Base-by-base conservation (phyloP, 768 basidiomycete genomes). In the Chalciporus pseudorubinellus region DNA sequence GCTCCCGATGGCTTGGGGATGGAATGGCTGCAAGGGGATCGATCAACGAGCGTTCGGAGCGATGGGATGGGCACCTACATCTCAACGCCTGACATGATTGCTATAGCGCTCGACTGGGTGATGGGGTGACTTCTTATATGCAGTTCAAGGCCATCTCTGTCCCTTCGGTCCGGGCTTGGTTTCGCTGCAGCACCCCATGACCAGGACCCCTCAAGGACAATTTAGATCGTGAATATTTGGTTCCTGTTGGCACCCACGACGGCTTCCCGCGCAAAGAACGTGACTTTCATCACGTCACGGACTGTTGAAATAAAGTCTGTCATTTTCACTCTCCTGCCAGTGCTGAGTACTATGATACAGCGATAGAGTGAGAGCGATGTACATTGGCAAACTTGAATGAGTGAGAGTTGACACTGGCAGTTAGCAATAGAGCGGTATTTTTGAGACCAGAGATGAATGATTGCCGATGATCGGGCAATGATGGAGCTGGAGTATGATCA, bases 1-100 rank as follows among this genome's bases (percentile, higher is more conserved):
- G 52, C 44, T 31, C 70, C 56, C 18, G 55, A 47, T 26, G 57
- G 48, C 46, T 52, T 63, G 16, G 54, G 40, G 47, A 68, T 39
- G 44, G 60, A 43, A 41, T 63, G 66, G 26, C 55, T 61, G 44
- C 46, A 22, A 18, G 18, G n/a, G 33, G 22, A 44, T 6, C 47
- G 29, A 43, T 56, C 51, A 59, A 44, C 4, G 20, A 39, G 44
- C n/a, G 29, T 33, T 29, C 28, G 39, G 18, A 31, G 24, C 16
- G 18, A 34, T 31, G n/a, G 40, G 31, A 29, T 20, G 44, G n/a
- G 29, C 50, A 69, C 76, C 39, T 50, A 83, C 83, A 85, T 84
- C 66, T 83, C 74, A 55, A 87, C 84, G 56, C 74, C 77, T 45
- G 78, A 76, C 82, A 84, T 84, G 57, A 59, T 60, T 53, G 53